These are phyloP conservation scores for Candida sojae DNA, from an alignment of 1,139 yeast genomes.

Conservation along the genomic window DNA sequence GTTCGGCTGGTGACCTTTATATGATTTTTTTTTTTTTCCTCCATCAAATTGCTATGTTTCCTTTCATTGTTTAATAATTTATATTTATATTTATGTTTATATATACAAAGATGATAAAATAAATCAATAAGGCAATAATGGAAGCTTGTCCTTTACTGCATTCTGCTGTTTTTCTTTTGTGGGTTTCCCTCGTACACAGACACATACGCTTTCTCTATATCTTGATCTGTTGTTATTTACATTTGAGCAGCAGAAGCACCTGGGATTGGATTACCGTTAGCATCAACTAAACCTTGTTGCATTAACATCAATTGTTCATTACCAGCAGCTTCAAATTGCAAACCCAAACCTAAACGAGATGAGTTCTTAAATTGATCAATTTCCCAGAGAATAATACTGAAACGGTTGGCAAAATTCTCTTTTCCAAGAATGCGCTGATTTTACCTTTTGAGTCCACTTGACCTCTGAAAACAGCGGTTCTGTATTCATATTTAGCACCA, in stretches of 20 bases:
- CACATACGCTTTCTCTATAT: neutral
- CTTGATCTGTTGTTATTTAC: constrained; percentile 4
- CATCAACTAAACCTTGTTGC: constrained; percentile 81
- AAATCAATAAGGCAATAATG: neutral
- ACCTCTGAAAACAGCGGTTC: constrained; percentile 95
- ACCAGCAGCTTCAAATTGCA: constrained; percentile 94
- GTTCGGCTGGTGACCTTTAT: constrained; percentile 35
- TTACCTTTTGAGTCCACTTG: constrained; percentile 91
- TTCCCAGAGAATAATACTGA: constrained; percentile 88
- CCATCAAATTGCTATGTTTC: neutral
- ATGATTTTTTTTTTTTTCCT: neutral
- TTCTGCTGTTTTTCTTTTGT: neutral
- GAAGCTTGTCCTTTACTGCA: neutral
- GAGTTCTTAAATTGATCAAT: constrained; percentile 87
- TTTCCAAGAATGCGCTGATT: constrained; percentile 88
- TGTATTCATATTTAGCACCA: constrained; percentile 98
- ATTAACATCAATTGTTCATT: constrained; percentile 76
- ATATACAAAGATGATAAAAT: constrained; percentile 6
- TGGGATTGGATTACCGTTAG: constrained; percentile 81
- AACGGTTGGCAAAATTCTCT: constrained; percentile 89
- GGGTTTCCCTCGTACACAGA: neutral
- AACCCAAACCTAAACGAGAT: constrained; percentile 87
- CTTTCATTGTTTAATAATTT: constrained; percentile 2
- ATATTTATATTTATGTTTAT: neutral
- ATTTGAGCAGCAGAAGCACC: constrained; percentile 50